Evolutionary conservation across 805 yeast genomes (phyloP), one percentile per base, ranked within the genome.

Genomic region (Tanozyma kutaoensis): DNA sequence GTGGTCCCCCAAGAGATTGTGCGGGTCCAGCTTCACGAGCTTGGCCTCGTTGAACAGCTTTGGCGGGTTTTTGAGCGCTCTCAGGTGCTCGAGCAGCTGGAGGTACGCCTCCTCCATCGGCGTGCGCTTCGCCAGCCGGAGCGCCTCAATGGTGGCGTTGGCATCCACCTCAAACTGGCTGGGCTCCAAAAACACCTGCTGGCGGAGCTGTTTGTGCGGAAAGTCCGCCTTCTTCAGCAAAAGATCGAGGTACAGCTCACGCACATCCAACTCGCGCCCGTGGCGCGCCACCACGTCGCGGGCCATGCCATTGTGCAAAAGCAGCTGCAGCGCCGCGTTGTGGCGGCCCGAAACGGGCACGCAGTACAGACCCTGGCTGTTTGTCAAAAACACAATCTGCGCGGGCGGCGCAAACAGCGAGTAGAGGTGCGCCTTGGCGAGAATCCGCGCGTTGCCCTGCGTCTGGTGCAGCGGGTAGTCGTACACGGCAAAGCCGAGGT

Each of bases 391-490:
- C 6, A 57, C 43, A 12, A 57, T 13, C 26, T 45, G 43, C 5
- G 33, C 28, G 2, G 63, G 63, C 11, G 50, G 28, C 4, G 46
- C 46, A 12, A 52, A 48, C 4, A 28, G 12, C 9, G 51, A 28
- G 31, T 45, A 49, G 17, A 57, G 31, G 26, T 36, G 43, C 2
- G 58, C 28, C 27, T 50, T 52, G 3, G 52, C 55, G 8, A 52
- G 27, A 2, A 55, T 23, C 26, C 39, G 45, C 21, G 43, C 39
- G 29, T 51, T 48, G 11, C 38, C 40, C 3, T 33, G 24, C 4
- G 38, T 32, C 23, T 52, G 57, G 40, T 42, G 17, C 7, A 7
- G 7, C 17, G 7, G 7, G 17, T 15, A 7, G 5, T 15, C 7
- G 17, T 7, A 15, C 7, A 15, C 5, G 17, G 17, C 7, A 5